Conservation (phyloP, 2,329 filamentous ascomycete genomes). For the Chrysoporthe puriensis region DNA sequence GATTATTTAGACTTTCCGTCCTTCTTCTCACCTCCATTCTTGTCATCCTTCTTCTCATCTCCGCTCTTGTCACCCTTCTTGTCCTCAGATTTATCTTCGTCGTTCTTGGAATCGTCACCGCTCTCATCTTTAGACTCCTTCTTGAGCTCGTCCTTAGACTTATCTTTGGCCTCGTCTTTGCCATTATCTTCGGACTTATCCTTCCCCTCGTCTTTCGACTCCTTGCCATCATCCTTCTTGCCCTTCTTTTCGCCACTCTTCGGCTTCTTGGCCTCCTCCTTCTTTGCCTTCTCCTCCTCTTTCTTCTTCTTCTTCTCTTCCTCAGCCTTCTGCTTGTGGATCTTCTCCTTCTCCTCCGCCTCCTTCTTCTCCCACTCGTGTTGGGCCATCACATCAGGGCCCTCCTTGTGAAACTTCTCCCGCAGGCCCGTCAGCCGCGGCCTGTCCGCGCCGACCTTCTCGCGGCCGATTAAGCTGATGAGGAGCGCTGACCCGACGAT, state of each 20-base stretch:
- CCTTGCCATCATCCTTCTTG: slow-evolving; percentile 29
- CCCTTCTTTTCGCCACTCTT: slow-evolving; percentile 32
- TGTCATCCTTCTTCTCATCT: slow-evolving; percentile 25
- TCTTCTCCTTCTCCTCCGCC: slow-evolving; percentile 43
- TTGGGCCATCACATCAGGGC: slow-evolving; percentile 38
- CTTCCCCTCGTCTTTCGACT: slow-evolving; percentile 18
- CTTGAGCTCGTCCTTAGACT: slow-evolving; percentile 26
- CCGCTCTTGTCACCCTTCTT: slow-evolving; percentile 27
- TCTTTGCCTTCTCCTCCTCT: slow-evolving; percentile 38
- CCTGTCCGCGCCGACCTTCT: slow-evolving; percentile 63
- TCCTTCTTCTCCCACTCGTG: slow-evolving; percentile 53
- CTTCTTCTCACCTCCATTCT: slow-evolving; percentile 25
- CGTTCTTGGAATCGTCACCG: slow-evolving; percentile 17
- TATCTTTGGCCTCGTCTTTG: slow-evolving; percentile 25
- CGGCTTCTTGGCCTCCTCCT: slow-evolving; percentile 29
- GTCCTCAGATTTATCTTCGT: slow-evolving; percentile 22
- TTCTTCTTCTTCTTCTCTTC: slow-evolving; percentile 44
- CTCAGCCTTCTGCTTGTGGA: slow-evolving; percentile 44
- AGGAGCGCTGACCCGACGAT: slow-evolving; percentile 84
- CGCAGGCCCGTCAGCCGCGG: slow-evolving; percentile 42
- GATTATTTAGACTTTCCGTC: slow-evolving; percentile 23
- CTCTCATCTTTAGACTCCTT: slow-evolving; percentile 22
- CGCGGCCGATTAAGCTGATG: slow-evolving; percentile 77
- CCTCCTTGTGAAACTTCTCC: slow-evolving; percentile 44
- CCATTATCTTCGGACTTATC: slow-evolving; percentile 19